Evolutionary conservation across 805 yeast genomes (phyloP), one percentile per base, ranked within the genome.

Genomic region (Kazachstania psychrophila): DNA sequence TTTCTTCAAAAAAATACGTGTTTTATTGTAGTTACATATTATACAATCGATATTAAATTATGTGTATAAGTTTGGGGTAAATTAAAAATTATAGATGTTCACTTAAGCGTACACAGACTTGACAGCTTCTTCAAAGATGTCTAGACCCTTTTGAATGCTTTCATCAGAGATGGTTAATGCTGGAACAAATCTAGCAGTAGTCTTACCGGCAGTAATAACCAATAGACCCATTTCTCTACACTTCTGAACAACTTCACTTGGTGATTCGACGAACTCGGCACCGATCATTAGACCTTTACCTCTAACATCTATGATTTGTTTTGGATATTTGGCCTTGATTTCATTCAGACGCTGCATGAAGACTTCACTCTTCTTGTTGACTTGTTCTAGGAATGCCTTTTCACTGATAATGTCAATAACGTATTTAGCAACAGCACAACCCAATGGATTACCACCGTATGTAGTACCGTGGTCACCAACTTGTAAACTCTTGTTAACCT

Each of bases 401-500:
- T 79, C 62, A 11, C 86, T 69, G 30, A 92, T 70, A 48, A 75
- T 71, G 37, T 71, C 77, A 17, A 92, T 62, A 11, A 92, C 95
- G 52, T 81, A 78, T 29, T 70, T 65, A 5, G 87, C 95, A 34
- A 92, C 73, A 44, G 88, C 75, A 24, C 89, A 70, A 5, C 87
- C 97, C 44, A 92, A 66, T 38, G 97, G 97, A 60, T 92, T 92
- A 38, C 98, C 98, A 45, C 98, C 97, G 56, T 81, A 89, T 0
- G 98, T 89, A 3, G 97, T 89, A 39, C 98, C 98, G 57, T 89
- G 98, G 56, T 92, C 98, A 40, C 98, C 98, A 16, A 85, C 89
- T 40, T 75, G 69, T 47, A 92, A 65, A 2, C 68, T 73, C 9
- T 66, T 59, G 54, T 87, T 94, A 18, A 92, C 81, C 34, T 73